Base-by-base conservation (phyloP, 2,329 filamentous ascomycete genomes). In the Phialemonium atrogriseum region DNA sequence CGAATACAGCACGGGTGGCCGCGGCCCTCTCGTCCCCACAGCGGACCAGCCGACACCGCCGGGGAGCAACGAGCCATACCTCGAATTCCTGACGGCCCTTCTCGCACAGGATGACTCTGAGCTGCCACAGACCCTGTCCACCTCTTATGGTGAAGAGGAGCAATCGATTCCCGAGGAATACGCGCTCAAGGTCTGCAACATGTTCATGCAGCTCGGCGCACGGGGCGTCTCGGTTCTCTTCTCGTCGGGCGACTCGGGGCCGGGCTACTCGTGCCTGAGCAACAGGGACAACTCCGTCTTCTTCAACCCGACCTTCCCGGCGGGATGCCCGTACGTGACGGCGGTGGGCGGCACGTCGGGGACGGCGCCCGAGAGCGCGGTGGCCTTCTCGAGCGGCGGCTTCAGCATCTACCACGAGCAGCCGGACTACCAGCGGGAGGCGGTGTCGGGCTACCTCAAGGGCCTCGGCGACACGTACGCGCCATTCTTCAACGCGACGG, bases 41-140 rank as follows among this genome's bases (percentile, higher is more conserved):
- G 59, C 65, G 10, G 55, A 64, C 14, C 53, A 73, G 26, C 61
- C 79, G 2, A 50, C 43, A 2, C 51, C 48, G 2, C 47, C 20
- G 14, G 76, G 73, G 1, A 78, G 73, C 42, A 84, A 84, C 50
- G 80, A 85, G 56, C 78, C 78, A 0, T 84, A 82, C 51, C 59
- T 82, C 2, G 64, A 64, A 10, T 82, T 72, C 60, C 59, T 82
- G 7, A 63, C 71, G 34, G 72, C 73, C 50, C 50, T 81, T 43
- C 55, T 77, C 3, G 58, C 52, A 2, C 63, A 79, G 1, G 52
- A 56, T 2, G 65, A 68, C 32, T 45, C 54, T 0, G 48, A 59
- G 6, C 59, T 84, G 2, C 78, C 80, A 1, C 67, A 74, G 27
- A 70, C 77, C 11, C 68, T 84, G 45, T 71, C 66, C 32, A 76